Conservation (phyloP, 2,329 filamentous ascomycete species). For the Diplodia corticola region DNA sequence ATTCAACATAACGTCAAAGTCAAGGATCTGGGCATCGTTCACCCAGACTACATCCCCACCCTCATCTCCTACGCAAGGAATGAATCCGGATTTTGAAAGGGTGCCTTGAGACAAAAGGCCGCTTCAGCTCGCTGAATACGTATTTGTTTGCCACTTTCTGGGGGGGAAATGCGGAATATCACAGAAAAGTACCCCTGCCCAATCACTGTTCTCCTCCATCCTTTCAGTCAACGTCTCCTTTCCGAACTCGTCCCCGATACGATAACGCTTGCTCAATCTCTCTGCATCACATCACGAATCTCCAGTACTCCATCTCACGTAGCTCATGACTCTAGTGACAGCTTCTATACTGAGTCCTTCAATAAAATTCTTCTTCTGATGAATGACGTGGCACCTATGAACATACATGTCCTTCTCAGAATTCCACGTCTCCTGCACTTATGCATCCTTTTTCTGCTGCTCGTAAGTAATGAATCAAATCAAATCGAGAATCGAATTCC, state of each 20-base stretch:
- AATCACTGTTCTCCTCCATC: not conserved
- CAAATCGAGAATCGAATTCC: too few relatives aligned
- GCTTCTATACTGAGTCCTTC: not conserved
- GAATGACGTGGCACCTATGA: not conserved
- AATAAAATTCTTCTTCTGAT: not conserved
- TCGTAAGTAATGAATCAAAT: too few relatives aligned
- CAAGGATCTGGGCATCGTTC: constrained; percentile 41
- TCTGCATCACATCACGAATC: not conserved
- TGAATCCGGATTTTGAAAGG: not conserved
- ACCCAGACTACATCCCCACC: constrained; percentile 28
- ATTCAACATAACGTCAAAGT: constrained; percentile 49
- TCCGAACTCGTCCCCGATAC: not conserved
- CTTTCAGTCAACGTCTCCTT: not conserved
- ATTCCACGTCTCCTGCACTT: too few relatives aligned
- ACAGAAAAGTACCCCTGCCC: not conserved
- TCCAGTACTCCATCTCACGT: not conserved
- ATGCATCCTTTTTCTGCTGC: too few relatives aligned
- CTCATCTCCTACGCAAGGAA: not conserved
- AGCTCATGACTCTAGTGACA: not conserved
- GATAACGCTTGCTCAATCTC: not conserved
- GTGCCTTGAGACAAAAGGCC: not conserved
- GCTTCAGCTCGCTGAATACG: not conserved
- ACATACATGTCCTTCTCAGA: too few relatives aligned
- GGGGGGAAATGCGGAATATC: not conserved
- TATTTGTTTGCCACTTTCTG: not conserved